These are phyloP conservation scores for Haplosporangium gracile DNA, from an alignment of 192 early-diverging fungal genomes.

Conservation along the genomic window DNA sequence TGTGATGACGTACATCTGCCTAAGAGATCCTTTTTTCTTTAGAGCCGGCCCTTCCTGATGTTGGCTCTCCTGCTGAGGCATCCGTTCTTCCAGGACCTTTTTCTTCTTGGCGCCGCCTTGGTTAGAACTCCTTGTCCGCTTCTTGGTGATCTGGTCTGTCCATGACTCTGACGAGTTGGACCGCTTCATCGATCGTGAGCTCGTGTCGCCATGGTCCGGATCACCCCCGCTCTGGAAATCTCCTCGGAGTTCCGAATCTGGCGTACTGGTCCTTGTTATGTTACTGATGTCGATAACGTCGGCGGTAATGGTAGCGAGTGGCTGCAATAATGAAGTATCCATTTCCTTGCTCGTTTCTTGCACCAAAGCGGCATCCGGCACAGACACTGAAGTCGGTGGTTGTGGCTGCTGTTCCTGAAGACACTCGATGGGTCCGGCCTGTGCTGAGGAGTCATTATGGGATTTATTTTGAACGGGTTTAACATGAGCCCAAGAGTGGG, in stretches of 20 bases:
- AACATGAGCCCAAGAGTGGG: conserved; percentile 16
- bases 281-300: neutral
- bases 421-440: neutral
- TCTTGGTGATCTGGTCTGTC: conserved; percentile 8
- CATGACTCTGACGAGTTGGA: conserved; percentile 9
- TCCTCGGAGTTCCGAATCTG: neutral
- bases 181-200: conserved; percentile 20
- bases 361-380: neutral
- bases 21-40: conserved; percentile 8
- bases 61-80: neutral
- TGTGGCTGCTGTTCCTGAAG: neutral
- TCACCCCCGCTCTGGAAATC: conserved; percentile 7
- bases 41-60: neutral
- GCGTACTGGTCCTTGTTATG: neutral
- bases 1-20: conserved; percentile 19
- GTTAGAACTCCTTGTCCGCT: conserved; percentile 23
- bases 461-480: neutral
- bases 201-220: conserved; percentile 12
- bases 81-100: conserved; percentile 11
- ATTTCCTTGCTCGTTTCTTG: neutral
- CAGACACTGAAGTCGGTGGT: neutral
- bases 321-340: neutral
- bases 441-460: neutral
- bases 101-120: conserved; percentile 27
- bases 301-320: neutral